Evolutionary conservation across 495 filamentous ascomycete genomes (phyloP).

Genomic region (Penicillium dipodomyicola): DNA sequence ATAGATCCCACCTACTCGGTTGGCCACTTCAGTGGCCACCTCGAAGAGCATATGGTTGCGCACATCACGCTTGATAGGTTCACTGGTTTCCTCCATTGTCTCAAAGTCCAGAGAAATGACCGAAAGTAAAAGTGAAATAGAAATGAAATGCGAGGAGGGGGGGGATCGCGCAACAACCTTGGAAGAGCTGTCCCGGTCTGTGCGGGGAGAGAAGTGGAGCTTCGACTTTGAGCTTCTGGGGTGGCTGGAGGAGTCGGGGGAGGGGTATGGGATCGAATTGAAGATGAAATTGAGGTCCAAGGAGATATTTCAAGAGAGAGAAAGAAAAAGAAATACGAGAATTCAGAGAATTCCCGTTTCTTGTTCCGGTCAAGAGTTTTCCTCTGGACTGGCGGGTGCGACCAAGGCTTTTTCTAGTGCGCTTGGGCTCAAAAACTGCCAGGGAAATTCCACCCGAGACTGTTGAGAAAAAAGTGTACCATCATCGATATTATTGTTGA

Average conservation of each 20-base stretch:
- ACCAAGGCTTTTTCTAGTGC: background rate
- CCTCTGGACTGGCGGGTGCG: conserved; percentile 4
- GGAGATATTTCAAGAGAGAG: background rate
- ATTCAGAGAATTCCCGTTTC: background rate
- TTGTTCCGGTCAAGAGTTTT: conserved; percentile 3
- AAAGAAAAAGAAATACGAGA: background rate
- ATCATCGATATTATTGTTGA: background rate
- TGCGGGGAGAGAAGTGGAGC: conserved; percentile 26
- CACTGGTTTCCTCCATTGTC: conserved; percentile 39
- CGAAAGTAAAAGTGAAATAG: conserved; percentile 8
- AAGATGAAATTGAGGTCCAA: background rate
- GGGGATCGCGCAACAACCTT: conserved; percentile 2
- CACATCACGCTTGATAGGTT: conserved; percentile 59
- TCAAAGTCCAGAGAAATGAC: background rate
- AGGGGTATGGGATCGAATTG: background rate
- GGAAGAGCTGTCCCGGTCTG: conserved; percentile 27
- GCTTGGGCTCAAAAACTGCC: background rate
- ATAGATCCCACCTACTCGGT: conserved; percentile 98
- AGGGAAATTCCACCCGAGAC: conserved; percentile 6
- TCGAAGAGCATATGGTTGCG: conserved; percentile 88
- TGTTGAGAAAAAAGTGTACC: background rate
- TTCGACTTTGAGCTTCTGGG: background rate
- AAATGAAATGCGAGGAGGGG: conserved; percentile 12
- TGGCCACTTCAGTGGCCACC: conserved; percentile 93
- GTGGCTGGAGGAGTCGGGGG: conserved; percentile 11